Percentiles rank a stretch among this genome's conserved stretches.
Evolutionary conservation across 495 filamentous ascomycete species (phyloP).

Genomic region (Tuber magnatum): DNA sequence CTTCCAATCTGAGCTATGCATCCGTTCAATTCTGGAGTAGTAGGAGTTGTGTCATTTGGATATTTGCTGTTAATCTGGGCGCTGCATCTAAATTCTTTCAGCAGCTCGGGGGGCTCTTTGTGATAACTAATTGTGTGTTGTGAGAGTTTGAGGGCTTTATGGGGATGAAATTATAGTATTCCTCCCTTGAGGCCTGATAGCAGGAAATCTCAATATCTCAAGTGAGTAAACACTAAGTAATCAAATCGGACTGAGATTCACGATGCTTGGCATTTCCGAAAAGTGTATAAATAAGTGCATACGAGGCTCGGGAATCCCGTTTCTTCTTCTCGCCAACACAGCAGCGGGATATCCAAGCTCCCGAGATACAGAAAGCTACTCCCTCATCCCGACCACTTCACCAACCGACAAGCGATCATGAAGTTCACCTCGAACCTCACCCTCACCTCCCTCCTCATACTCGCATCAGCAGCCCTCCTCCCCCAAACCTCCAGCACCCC

Average conservation of each 20-base stretch:
- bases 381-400: not conserved
- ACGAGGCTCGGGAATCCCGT: not conserved
- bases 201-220: not conserved
- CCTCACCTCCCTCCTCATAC: not conserved
- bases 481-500: slow-evolving; percentile 17
- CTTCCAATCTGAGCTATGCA: too few species aligned
- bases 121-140: not conserved
- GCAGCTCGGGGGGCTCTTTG: not conserved
- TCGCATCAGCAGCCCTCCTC: not conserved
- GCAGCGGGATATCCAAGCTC: not conserved
- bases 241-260: not conserved
- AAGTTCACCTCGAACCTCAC: not conserved
- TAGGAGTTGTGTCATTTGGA: not conserved
- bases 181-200: not conserved
- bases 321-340: not conserved
- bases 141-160: not conserved
- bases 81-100: not conserved
- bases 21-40: not conserved
- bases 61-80: too few species aligned
- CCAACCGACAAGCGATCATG: not conserved
- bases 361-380: not conserved
- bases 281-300: not conserved
- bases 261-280: not conserved
- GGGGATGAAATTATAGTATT: not conserved
- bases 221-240: too few species aligned